Percentiles rank a stretch among this genome's conserved stretches.
These are phyloP conservation scores for Phytophthora podocarpi DNA, from an alignment of 352 stramenopile species.

Conservation along the genomic window DNA sequence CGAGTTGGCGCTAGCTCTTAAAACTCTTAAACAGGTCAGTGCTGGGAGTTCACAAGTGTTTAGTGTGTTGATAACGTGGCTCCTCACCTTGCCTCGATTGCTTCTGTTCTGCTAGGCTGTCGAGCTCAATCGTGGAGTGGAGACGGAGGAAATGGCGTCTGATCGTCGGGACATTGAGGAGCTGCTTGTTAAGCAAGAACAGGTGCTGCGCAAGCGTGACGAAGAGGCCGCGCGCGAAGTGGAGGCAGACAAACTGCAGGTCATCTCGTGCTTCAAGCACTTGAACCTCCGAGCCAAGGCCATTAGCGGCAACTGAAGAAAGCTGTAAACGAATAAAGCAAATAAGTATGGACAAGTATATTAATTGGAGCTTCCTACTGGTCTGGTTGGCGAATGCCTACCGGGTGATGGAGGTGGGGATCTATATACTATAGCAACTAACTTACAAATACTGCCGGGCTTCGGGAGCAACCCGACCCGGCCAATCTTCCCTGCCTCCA, in stretches of 20 bases:
- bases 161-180: slow-evolving; percentile 57
- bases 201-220: slow-evolving; percentile 49
- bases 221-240: slow-evolving; percentile 39
- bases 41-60: neutral
- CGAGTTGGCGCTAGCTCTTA: slow-evolving; percentile 65
- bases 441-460: slow-evolving; percentile 41
- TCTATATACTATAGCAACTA: slow-evolving; percentile 51
- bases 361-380: slow-evolving; percentile 12
- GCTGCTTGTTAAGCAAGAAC: slow-evolving; percentile 43
- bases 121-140: slow-evolving; percentile 35
- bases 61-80: neutral
- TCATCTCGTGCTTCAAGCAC: slow-evolving; percentile 77
- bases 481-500: slow-evolving; percentile 28
- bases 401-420: slow-evolving; percentile 6
- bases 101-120: slow-evolving; percentile 45
- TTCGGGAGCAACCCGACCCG: slow-evolving; percentile 3
- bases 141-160: slow-evolving; percentile 48
- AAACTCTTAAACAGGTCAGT: slow-evolving; percentile 55
- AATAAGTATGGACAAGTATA: slow-evolving; percentile 35
- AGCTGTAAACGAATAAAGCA: neutral
- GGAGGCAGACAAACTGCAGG: slow-evolving; percentile 58
- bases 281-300: slow-evolving; percentile 58
- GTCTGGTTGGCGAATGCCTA: slow-evolving; percentile 1
- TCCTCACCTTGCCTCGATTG: neutral
- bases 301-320: slow-evolving; percentile 1